Evolutionary conservation across 495 filamentous ascomycete genomes (phyloP), one percentile per base, ranked within the genome.

Genomic region (Pyrenula aspistea): DNA sequence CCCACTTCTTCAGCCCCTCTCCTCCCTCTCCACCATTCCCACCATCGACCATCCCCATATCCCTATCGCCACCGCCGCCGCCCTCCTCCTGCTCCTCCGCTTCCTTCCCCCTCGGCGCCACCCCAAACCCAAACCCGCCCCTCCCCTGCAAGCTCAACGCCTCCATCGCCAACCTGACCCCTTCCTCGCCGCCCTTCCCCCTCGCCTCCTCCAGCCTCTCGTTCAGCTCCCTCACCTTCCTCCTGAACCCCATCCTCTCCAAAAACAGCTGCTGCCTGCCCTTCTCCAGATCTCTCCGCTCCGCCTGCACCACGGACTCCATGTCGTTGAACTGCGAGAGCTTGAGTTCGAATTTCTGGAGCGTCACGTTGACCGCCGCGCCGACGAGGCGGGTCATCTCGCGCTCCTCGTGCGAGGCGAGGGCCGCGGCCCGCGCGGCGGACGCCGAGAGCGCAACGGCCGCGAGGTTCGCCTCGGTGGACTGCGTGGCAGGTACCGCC

Each of bases 281-380:
- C 53, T 90, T 79, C 70, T 97, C 93, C 1, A 98, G 77, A 67
- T 98, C 94, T 47, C 91, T 81, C 53, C 91, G 84, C 71, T 98
- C 94, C 2, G 91, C 88, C 61, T 95, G 87, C 53, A 96, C 76
- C 55, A 95, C 84, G 53, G 84, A 75, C 65, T 98, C 93, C 80
- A 98, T 89, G 71, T 97, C 94, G 62, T 88, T 86, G 76, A 98
- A 98, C 66, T 96, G 95, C 62, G 86, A 82, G 53, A 93, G 75
- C 74, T 91, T 91, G 56, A 91, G 74, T 64, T 91, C 86, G 65
- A 90, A 79, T 68, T 91, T 91, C 63, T 88, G 80, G 24, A 96
- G 77, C 19, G 85, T 89, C 15, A 89, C 73, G 66, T 95, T 95
- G 55, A 95, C 86, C 0, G 89, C 76, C 1, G 87, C 81, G 11